Evolutionary conservation across 1,284 basidiomycete species (phyloP).

Genomic region (Moesziomyces parantarcticus): DNA sequence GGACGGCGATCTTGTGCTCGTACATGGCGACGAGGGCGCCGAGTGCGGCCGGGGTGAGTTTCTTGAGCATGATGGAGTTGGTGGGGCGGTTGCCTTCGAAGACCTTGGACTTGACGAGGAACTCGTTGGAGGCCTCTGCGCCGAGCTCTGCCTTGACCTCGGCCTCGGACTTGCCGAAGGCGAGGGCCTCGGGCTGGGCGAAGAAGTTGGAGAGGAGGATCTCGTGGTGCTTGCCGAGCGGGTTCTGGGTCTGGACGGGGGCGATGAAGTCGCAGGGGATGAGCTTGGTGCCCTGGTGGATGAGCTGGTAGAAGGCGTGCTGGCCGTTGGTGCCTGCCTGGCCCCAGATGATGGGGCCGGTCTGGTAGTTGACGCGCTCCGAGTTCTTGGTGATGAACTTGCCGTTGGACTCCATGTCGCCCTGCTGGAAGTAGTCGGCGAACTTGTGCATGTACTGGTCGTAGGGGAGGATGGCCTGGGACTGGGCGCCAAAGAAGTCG

Average conservation of each 20-base stretch:
- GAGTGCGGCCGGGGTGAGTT: slow-evolving; percentile 87
- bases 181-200: slow-evolving; percentile 89
- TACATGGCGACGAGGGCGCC: slow-evolving; percentile 91
- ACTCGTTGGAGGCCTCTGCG: slow-evolving; percentile 77
- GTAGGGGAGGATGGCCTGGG: slow-evolving; percentile 93
- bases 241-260: slow-evolving; percentile 92
- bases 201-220: slow-evolving; percentile 98
- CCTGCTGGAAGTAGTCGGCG: slow-evolving; percentile 99
- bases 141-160: slow-evolving; percentile 84
- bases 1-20: slow-evolving; percentile 99
- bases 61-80: slow-evolving; percentile 94
- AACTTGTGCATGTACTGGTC: slow-evolving; percentile 99
- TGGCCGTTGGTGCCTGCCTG: slow-evolving; percentile 97
- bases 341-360: slow-evolving; percentile 99
- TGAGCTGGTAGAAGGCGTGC: slow-evolving; percentile 98
- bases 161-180: slow-evolving; percentile 95
- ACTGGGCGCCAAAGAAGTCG: slow-evolving; percentile 95
- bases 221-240: slow-evolving; percentile 87
- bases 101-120: slow-evolving; percentile 94
- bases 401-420: slow-evolving; percentile 99
- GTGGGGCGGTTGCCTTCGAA: slow-evolving; percentile 98
- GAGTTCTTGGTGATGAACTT: slow-evolving; percentile 95
- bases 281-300: slow-evolving; percentile 79
- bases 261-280: slow-evolving; percentile 94
- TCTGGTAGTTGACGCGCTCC: slow-evolving; percentile 92